Percentiles rank a stretch among this genome's conserved stretches.
Evolutionary conservation across 306 rosid genomes (phyloP).

Genomic region (Pyrus pyrifolia): DNA sequence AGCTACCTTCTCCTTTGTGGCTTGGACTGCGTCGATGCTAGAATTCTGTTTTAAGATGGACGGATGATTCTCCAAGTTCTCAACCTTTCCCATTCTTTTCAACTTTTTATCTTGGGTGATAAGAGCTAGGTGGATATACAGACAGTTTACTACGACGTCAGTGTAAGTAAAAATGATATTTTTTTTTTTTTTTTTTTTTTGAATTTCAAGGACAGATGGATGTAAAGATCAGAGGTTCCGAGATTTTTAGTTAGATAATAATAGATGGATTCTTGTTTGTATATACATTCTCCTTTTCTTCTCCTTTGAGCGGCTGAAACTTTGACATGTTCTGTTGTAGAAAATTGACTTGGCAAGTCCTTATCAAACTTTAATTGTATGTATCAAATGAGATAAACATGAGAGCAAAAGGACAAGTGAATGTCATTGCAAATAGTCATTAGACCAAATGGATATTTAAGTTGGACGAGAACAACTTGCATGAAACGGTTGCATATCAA

Average conservation of each 20-base stretch:
- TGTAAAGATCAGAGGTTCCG: slow-evolving; percentile 8
- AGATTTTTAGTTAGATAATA: not conserved
- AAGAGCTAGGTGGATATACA: not conserved
- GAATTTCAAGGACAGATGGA: slow-evolving; percentile 9
- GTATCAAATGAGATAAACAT: not conserved
- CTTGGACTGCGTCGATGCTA: not conserved
- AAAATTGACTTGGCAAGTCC: too few species aligned
- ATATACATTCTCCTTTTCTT: not conserved
- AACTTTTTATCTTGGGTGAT: not conserved
- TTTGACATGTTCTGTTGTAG: too few species aligned
- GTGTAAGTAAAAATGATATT: slow-evolving; percentile 5
- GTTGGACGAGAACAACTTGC: not conserved
- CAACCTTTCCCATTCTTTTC: not conserved
- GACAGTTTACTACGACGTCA: not conserved
- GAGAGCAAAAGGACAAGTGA: not conserved
- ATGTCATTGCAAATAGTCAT: not conserved
- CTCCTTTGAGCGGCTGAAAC: not conserved
- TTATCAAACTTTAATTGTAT: not conserved
- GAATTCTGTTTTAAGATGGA: slow-evolving; percentile 3
- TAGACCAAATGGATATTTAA: not conserved
- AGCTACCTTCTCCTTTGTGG: not conserved
- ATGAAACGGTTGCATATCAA: too few species aligned
- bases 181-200: not conserved
- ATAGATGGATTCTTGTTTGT: not conserved
- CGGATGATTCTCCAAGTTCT: not conserved